Evolutionary conservation across 2,329 filamentous ascomycete species (phyloP).

Genomic region (Botrytis fabae): DNA sequence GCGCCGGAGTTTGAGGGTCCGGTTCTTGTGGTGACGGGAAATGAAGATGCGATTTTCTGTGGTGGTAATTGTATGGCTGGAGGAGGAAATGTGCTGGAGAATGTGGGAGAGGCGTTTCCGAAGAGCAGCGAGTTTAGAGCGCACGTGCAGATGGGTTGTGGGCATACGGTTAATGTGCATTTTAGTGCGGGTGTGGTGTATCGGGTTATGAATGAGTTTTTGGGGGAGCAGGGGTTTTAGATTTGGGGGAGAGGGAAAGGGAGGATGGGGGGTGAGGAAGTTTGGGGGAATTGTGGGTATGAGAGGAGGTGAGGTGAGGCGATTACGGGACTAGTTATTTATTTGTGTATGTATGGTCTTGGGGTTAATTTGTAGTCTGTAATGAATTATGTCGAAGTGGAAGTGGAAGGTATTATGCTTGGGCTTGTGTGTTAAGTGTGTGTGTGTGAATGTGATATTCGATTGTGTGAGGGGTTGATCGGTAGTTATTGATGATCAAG

Average conservation of each 20-base stretch:
- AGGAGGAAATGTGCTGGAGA: background rate
- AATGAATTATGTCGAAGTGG: background rate
- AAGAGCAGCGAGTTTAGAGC: background rate
- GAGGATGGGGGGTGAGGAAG: too few relatives aligned
- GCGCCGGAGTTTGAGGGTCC: slow-evolving; percentile 1
- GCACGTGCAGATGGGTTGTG: background rate
- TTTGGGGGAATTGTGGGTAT: too few relatives aligned
- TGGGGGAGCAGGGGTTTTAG: background rate
- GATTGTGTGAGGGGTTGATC: too few relatives aligned
- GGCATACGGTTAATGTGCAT: slow-evolving; percentile 22
- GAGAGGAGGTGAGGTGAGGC: too few relatives aligned
- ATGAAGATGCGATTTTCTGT: slow-evolving; percentile 16
- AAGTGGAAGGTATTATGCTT: too few relatives aligned
- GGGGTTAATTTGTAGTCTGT: background rate
- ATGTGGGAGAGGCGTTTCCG: background rate
- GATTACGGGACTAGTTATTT: background rate
- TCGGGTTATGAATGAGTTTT: slow-evolving; percentile 20
- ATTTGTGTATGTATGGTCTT: background rate
- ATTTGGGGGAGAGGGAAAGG: background rate
- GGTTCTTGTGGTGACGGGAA: slow-evolving; percentile 4
- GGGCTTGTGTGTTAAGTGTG: too few relatives aligned
- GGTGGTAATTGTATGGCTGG: slow-evolving; percentile 3
- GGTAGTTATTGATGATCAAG: too few relatives aligned
- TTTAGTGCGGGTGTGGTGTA: slow-evolving; percentile 12
- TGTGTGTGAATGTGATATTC: too few relatives aligned